Evolutionary conservation across 768 basidiomycete species (phyloP).

Genomic region (Udeniomyces megalosporus): DNA sequence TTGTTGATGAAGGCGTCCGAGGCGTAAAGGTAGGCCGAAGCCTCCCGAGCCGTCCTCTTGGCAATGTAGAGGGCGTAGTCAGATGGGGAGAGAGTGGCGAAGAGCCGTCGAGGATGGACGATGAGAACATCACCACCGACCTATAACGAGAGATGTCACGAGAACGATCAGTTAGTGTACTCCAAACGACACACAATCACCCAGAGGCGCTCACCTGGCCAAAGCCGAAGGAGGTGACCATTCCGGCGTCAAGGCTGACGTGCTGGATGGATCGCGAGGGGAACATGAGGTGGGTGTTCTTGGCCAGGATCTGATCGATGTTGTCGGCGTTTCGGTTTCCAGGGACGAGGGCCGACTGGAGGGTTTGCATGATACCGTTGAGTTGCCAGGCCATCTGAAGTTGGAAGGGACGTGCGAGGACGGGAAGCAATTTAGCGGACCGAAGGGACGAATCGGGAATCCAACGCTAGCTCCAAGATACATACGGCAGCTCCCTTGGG

Average conservation of each 20-base stretch:
- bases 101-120: slow-evolving; percentile 77
- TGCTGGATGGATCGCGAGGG: slow-evolving; percentile 92
- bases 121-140: slow-evolving; percentile 71
- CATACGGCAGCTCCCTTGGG: slow-evolving; percentile 86
- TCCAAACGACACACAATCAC: slow-evolving; percentile 7
- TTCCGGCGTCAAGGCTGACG: slow-evolving; percentile 49
- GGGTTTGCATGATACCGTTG: slow-evolving; percentile 73
- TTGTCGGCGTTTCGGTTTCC: slow-evolving; percentile 95
- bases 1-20: slow-evolving; percentile 91
- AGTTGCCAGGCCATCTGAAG: slow-evolving; percentile 67
- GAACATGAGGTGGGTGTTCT: slow-evolving; percentile 85
- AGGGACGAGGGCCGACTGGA: slow-evolving; percentile 72
- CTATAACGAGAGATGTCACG: slow-evolving; percentile 83
- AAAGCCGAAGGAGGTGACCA: slow-evolving; percentile 31
- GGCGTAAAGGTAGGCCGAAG: slow-evolving; percentile 36
- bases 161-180: slow-evolving; percentile 95
- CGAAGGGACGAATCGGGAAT: too few relatives aligned
- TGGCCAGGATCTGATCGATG: slow-evolving; percentile 55
- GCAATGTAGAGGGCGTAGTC: slow-evolving; percentile 58
- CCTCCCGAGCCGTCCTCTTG: slow-evolving; percentile 45
- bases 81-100: slow-evolving; percentile 65
- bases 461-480: too few relatives aligned
- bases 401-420: background rate
- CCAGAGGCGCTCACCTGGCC: slow-evolving; percentile 9
- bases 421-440: too few relatives aligned